Base-by-base conservation (phyloP, 2,329 filamentous ascomycete species). In the Chrysosporium queenslandicum region DNA sequence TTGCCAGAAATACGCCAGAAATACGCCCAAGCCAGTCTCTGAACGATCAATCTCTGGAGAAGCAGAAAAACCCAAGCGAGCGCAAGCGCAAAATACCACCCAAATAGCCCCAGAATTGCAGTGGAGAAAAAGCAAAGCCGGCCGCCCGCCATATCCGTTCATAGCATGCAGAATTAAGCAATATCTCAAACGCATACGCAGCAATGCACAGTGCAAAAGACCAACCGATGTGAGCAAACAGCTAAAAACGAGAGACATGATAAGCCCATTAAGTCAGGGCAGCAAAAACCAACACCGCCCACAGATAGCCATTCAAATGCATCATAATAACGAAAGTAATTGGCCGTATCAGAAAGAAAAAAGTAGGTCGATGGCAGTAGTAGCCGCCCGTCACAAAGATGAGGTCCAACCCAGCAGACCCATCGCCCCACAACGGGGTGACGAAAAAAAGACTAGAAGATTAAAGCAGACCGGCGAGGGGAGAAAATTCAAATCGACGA, bases 301-400 rank as follows among this genome's bases (percentile, higher is more conserved):
- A 54, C 43, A 40, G n/a, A 20, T 14, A 9, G 6, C 43, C 43
- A 36, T 46, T 46, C 9, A 47, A 46, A 47, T 25, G 45, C 45
- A 47, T 34, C 9, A 30, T 6, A 34, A 12, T 12, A 36, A 11
- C 5, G 21, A 18, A 14, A 21, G 27, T 46, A 34, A n/a, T n/a
- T 36, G 12, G 34, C n/a, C 23, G 37, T 7, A 23, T 4, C 23
- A 40, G 32, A 12, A n/a, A 12, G 4, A 36, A 4, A 36, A 11
- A 23, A 40, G 20, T 39, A 11, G 37, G 36, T 4, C 9, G 21
- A 29, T 32, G 32, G 27, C 8, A 18, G 5, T 2, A 39, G n/a
- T 9, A 21, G 20, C 11, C 37, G 20, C 36, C 4, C 14, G 36
- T 40, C 16, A 9, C 25, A 4, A 20, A 47, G 21, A 32, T 25